Evolutionary conservation across 2,329 filamentous ascomycete species (phyloP).

Genomic region (Cyphellophora attinorum): DNA sequence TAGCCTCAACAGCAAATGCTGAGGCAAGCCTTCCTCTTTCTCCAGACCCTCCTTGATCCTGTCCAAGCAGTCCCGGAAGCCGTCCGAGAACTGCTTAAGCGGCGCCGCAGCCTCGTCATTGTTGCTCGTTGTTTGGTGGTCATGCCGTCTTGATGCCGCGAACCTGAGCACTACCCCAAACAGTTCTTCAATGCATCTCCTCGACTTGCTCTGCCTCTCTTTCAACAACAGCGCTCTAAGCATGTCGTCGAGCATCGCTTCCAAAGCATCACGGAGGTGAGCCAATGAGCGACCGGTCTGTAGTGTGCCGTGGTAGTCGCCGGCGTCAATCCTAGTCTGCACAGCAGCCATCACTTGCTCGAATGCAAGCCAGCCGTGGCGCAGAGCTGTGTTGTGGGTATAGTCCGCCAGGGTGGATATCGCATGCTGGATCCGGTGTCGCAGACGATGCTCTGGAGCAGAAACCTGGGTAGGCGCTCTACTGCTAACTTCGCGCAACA

Average conservation of each 20-base stretch:
- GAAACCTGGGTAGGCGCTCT: slow-evolving; percentile 18
- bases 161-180: slow-evolving; percentile 65
- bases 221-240: slow-evolving; percentile 64
- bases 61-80: slow-evolving; percentile 61
- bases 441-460: slow-evolving; percentile 47
- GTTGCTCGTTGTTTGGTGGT: slow-evolving; percentile 28
- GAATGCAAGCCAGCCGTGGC: slow-evolving; percentile 63
- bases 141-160: slow-evolving; percentile 33
- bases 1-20: neutral
- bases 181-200: slow-evolving; percentile 66
- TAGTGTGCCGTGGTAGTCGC: slow-evolving; percentile 36
- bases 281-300: slow-evolving; percentile 21
- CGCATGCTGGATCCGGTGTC: slow-evolving; percentile 71
- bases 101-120: slow-evolving; percentile 29
- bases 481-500: slow-evolving; percentile 18
- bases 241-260: slow-evolving; percentile 64
- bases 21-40: slow-evolving; percentile 15
- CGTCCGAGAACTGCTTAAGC: slow-evolving; percentile 48
- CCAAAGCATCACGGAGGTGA: slow-evolving; percentile 56
- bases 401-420: slow-evolving; percentile 64
- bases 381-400: slow-evolving; percentile 70
- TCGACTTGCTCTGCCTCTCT: slow-evolving; percentile 63
- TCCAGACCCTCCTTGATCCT: slow-evolving; percentile 66
- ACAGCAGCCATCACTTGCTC: slow-evolving; percentile 55
- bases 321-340: slow-evolving; percentile 44